phyloP scores from a whole-genome alignment of 495 filamentous ascomycete species.

The Penicillium crystallinum region DNA sequence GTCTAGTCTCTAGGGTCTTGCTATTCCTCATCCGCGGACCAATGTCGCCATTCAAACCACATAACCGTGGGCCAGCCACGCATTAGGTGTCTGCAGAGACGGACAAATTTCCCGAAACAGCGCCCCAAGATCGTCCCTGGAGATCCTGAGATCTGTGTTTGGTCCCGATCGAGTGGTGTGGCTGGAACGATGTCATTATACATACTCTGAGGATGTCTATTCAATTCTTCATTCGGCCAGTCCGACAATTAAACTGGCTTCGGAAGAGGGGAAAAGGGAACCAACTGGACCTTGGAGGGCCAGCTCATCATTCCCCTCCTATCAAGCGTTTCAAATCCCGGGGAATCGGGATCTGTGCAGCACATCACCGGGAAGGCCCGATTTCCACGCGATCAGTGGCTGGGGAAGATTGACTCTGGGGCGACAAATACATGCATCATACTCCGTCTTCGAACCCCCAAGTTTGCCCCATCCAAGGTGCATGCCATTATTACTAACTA shows the following conservation, averaged over 20 bases:
- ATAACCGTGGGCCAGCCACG: not conserved
- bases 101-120: conserved; percentile 26
- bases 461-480: not conserved
- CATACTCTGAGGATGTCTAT: not conserved
- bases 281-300: not conserved
- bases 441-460: not conserved
- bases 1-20: conserved; percentile 2
- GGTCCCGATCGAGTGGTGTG: conserved; percentile 16
- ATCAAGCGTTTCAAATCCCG: not conserved
- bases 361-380: conserved; percentile 13
- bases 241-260: not conserved
- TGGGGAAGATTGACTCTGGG: conserved; percentile 1
- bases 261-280: not conserved
- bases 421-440: conserved; percentile 4
- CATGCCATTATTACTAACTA: conserved; percentile 3
- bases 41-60: not conserved
- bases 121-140: conserved; percentile 17
- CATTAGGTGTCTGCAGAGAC: conserved; percentile 12
- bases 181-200: conserved; percentile 12
- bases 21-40: conserved; percentile 1
- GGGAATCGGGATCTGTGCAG: conserved; percentile 8
- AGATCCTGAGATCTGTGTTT: conserved; percentile 14
- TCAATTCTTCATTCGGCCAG: not conserved
- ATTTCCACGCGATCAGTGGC: conserved; percentile 19
- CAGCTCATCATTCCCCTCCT: not conserved